Evolutionary conservation across 257 asterid species (phyloP), one percentile per base, ranked within the genome.

Genomic region (Verbascum thapsus): DNA sequence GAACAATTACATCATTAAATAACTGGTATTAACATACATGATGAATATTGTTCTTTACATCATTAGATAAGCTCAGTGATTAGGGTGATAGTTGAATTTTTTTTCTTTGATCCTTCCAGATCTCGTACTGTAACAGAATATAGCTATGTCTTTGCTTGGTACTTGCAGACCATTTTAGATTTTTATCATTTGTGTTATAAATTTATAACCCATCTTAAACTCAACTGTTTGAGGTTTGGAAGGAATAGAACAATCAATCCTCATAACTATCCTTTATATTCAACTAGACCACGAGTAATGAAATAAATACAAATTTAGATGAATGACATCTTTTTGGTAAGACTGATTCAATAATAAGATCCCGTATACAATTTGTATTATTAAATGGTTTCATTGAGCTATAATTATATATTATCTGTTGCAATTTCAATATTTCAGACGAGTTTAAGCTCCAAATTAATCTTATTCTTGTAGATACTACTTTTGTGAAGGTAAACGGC

Each of bases 401-500:
- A 16, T 12, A 34, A 10, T 62, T 17, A 41, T 68, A 3, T 45
- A 6, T 63, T 37, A 7, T 63, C 10, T 39, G 49, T n/a, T 50
- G 37, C 43, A 18, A 16, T 13, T 74, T 43, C 55, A 8, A 41
- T 57, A 8, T 40, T 26, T 42, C 54, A 53, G 63, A 26, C 64
- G 65, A 62, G 18, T 72, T 43, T 55, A 39, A 39, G 42, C 67
- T 23, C 22, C 67, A 57, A 60, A 23, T 72, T 62, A 39, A 73
- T 76, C 70, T 62, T 71, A 64, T 66, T 74, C 43, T 73, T 74
- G 76, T 77, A 43, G 70, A 70, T 73, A 72, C 91, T 61, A 85
- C 99, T 48, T 68, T 89, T 61, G 83, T 91, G 73, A 84, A 54
- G 74, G 88, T 87, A 64, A 89, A 92, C 63, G 97, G 91, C 69